Conservation (phyloP, 805 yeast species). For the Yarrowia keelungensis region DNA sequence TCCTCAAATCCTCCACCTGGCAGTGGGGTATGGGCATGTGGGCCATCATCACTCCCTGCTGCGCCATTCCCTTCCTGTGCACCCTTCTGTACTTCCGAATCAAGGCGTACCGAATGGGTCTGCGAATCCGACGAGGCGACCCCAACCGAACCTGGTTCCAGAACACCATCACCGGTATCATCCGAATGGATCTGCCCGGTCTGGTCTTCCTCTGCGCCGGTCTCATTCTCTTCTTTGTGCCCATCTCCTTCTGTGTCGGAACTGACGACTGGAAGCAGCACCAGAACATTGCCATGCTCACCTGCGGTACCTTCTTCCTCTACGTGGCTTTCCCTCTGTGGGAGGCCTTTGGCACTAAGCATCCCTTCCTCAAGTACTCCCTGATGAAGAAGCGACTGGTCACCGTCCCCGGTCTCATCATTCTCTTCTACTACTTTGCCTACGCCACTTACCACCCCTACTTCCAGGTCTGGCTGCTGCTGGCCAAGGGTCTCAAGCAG, state of each 20-base stretch:
- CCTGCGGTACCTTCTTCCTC: conserved; percentile 13
- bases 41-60: conserved; percentile 55
- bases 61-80: conserved; percentile 46
- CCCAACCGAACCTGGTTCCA: conserved; percentile 26
- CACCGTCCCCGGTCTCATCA: conserved; percentile 33
- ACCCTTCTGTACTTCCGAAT: conserved; percentile 42
- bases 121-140: conserved; percentile 40
- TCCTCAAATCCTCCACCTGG: conserved; percentile 53
- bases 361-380: conserved; percentile 27
- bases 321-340: conserved; percentile 24
- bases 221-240: conserved; percentile 33
- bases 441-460: conserved; percentile 29
- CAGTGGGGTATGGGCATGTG: conserved; percentile 63
- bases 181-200: conserved; percentile 28
- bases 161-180: conserved; percentile 16
- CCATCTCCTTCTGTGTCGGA: conserved; percentile 25
- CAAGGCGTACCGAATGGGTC: conserved; percentile 40
- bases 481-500: conserved; percentile 21
- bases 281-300: conserved; percentile 37
- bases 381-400: conserved; percentile 16
- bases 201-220: conserved; percentile 23
- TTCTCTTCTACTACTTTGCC: conserved; percentile 20
- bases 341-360: conserved; percentile 12
- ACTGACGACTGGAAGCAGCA: conserved; percentile 30
- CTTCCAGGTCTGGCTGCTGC: conserved; percentile 34